Conservation (phyloP, 164 flowering plant genomes). For the Tinospora cordifolia region DNA sequence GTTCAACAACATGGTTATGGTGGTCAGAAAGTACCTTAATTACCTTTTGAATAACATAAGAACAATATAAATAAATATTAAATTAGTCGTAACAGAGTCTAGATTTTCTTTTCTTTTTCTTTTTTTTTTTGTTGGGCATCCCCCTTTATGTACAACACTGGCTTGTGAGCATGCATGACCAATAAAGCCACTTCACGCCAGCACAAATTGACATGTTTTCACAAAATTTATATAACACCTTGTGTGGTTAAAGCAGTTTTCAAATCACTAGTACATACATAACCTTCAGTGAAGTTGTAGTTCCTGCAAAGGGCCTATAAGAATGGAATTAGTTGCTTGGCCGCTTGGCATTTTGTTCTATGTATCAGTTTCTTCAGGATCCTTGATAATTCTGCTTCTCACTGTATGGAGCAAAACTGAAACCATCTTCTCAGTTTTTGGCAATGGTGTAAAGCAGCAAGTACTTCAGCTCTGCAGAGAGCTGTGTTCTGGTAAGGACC, state of each 20-base stretch:
- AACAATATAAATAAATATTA: no score
- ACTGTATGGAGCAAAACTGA: not conserved
- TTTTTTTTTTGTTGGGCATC: not conserved
- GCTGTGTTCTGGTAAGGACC: conserved; percentile 21
- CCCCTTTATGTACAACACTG: not conserved
- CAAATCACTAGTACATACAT: not conserved
- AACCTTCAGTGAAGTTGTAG: not conserved
- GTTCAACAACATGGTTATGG: no score
- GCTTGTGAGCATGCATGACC: not conserved
- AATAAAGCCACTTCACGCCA: not conserved
- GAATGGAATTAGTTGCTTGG: not conserved
- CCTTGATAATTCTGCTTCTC: not conserved
- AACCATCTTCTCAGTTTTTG: not conserved
- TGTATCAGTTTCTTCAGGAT: not conserved
- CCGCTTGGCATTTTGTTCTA: not conserved
- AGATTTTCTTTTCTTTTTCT: no score
- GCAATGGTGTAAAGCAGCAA: not conserved
- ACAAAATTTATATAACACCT: not conserved
- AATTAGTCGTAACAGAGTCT: no score
- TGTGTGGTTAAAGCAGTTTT: not conserved
- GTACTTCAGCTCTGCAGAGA: conserved; percentile 20
- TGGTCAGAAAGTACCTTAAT: no score
- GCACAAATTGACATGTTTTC: not conserved
- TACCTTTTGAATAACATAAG: no score
- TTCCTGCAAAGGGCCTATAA: not conserved